Evolutionary conservation across 768 basidiomycete species (phyloP), one percentile per base, ranked within the genome.

Genomic region (Arthromyces matolae): DNA sequence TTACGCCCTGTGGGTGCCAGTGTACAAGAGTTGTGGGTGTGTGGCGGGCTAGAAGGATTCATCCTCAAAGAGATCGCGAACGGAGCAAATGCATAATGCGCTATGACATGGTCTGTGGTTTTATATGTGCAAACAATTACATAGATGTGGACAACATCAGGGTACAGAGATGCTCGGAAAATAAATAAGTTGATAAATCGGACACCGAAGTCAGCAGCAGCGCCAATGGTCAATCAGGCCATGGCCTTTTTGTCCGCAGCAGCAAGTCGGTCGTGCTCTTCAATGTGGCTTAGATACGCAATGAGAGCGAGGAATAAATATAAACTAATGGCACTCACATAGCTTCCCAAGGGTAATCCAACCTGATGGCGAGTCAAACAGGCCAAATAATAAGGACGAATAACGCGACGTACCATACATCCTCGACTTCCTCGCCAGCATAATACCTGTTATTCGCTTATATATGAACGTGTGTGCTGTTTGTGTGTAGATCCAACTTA

Each of bases 11-110:
- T 99, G 5, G 96, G 96, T 8, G 72, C 82, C 36, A 96, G 93
- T 63, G 95, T 99, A 39, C 96, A 99, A 71, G 95, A 99, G 68
- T 71, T 99, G 34, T 98, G 96, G 96, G 76, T 94, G 12, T 94
- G 91, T 55, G 93, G 91, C 7, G 93, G 94, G 6, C 66, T 98
- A 47, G 95, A 98, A 60, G 93, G 93, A 1, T 96, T 83, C 63
- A 89, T 97, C 41, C 66, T 92, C 58, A 89, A 89, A 65, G 76
- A 79, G 55, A 85, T 90, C 42, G 71, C 71, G 51, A 61, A 63
- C 6, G 66, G 69, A 27, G 55, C 58, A 22, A 37, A 22, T 22
- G 36, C 29, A 36, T 57, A 23, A 53, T 13, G 19, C 40, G 38
- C 29, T 31, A 33, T 14, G 9, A 33, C 18, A 33, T 10, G 18